Conservation (phyloP, 306 rosid genomes). For the Fagus crenata region DNA sequence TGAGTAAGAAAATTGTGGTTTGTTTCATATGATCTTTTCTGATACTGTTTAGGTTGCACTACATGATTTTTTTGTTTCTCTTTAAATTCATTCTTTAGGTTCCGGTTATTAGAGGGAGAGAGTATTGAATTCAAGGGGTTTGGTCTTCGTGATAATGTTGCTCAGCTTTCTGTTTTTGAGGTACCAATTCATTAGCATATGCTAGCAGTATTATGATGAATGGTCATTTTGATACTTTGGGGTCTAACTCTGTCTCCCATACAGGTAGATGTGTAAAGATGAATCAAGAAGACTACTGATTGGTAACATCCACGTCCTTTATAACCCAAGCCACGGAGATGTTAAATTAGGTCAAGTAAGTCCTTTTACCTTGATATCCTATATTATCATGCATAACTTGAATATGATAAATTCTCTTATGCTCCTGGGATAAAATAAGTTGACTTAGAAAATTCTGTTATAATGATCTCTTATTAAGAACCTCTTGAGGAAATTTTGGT, state of each 20-base stretch:
- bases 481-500: not conserved
- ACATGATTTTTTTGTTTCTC: not conserved
- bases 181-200: slow-evolving; percentile 41
- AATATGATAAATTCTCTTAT: not conserved
- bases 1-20: slow-evolving; percentile 43
- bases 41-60: slow-evolving; percentile 22
- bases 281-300: slow-evolving; percentile 64
- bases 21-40: slow-evolving; percentile 7
- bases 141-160: slow-evolving; percentile 89
- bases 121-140: slow-evolving; percentile 67
- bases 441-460: not conserved
- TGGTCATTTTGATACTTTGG: slow-evolving; percentile 27
- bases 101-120: slow-evolving; percentile 60
- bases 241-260: slow-evolving; percentile 53
- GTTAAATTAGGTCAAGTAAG: slow-evolving; percentile 88
- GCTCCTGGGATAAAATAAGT: not conserved
- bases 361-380: slow-evolving; percentile 8
- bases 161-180: slow-evolving; percentile 82
- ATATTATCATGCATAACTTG: not conserved
- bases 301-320: slow-evolving; percentile 87
- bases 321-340: slow-evolving; percentile 82
- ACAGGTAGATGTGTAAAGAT: slow-evolving; percentile 79
- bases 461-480: not conserved
- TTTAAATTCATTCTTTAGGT: slow-evolving; percentile 41
- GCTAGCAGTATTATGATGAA: slow-evolving; percentile 1